phyloP scores from a whole-genome alignment of 805 yeast genomes.

The Yarrowia deformans region DNA sequence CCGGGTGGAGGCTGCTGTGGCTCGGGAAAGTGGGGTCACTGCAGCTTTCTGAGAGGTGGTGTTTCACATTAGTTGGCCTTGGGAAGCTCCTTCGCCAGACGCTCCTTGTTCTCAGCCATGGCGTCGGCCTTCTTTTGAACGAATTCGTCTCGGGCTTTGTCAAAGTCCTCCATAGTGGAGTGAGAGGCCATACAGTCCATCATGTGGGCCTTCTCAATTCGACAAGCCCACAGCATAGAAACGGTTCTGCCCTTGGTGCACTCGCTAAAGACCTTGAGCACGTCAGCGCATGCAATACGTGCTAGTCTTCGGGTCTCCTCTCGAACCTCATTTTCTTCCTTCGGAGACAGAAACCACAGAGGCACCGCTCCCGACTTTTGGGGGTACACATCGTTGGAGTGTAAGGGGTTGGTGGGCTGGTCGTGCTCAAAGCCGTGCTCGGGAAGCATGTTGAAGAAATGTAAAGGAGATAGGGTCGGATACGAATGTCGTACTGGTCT shows the following conservation, averaged over 20 bases:
- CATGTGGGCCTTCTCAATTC: slow-evolving; percentile 49
- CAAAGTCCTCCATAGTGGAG: slow-evolving; percentile 49
- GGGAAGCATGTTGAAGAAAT: slow-evolving; percentile 30
- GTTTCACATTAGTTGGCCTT: slow-evolving; percentile 27
- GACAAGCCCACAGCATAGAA: slow-evolving; percentile 51
- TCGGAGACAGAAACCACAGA: slow-evolving; percentile 52
- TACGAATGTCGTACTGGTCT: slow-evolving; percentile 21
- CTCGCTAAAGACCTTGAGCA: slow-evolving; percentile 48
- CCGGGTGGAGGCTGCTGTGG: background rate
- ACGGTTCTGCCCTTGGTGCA: slow-evolving; percentile 51
- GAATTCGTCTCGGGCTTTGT: slow-evolving; percentile 47
- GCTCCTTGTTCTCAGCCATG: slow-evolving; percentile 40
- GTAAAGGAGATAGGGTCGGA: background rate
- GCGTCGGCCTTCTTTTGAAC: slow-evolving; percentile 47
- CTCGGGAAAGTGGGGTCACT: slow-evolving; percentile 13
- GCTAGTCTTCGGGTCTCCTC: slow-evolving; percentile 49
- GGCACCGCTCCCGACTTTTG: slow-evolving; percentile 44
- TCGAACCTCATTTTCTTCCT: slow-evolving; percentile 51
- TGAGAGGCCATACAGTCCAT: slow-evolving; percentile 50
- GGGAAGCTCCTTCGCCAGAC: slow-evolving; percentile 17
- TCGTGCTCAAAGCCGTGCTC: slow-evolving; percentile 35
- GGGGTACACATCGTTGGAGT: slow-evolving; percentile 39
- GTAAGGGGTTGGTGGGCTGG: slow-evolving; percentile 36
- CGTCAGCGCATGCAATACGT: slow-evolving; percentile 47
- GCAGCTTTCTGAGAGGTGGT: background rate